Base-by-base conservation (phyloP, 1,139 yeast genomes). In the Candida albicans region DNA sequence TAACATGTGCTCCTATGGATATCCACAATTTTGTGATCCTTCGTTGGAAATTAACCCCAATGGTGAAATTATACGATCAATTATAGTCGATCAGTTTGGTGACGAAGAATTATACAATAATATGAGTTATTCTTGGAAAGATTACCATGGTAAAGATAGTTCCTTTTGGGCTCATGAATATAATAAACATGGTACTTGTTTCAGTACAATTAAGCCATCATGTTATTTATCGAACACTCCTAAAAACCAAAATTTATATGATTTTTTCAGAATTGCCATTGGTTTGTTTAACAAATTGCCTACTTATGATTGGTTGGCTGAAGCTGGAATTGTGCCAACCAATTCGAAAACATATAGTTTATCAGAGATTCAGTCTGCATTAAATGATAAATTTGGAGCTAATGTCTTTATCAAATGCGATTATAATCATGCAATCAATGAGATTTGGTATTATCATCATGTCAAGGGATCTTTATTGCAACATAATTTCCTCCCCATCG, bases 111-210 rank as follows among this genome's bases (percentile, higher is more conserved):
- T 93, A 43, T 70, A 84, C 40, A 62, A 68, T 2, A 75, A 77
- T 47, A 82, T 93, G 89, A 57, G 68, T 14, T 54, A 55, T 18
- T 65, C 74, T 42, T 93, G 98, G 98, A 87, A 87, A 62, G 86
- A 87, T 58, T 79, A 75, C 62, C 81, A 81, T 47, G 93, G 95
- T 1, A 47, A 42, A 27, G 96, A 90, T 59, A 88, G 82, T 49
- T 66, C 77, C 18, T 70, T 93, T 44, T 93, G 99, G 98, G 74
- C 81, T 26, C 98, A 93, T 62, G 99, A 93, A 65, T 93, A 80
- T 73, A 91, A 91, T 68, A 93, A 93, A 64, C 99, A 93, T 59
- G 98, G 93, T 4, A 90, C 97, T 0, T 93, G 98, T 64, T 82
- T 91, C 68, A 78, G 82, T 32, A 90, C 97, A 0, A 70, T 91